Conservation (phyloP, 768 basidiomycete genomes). For the Lepiota brunneoincarnata region DNA sequence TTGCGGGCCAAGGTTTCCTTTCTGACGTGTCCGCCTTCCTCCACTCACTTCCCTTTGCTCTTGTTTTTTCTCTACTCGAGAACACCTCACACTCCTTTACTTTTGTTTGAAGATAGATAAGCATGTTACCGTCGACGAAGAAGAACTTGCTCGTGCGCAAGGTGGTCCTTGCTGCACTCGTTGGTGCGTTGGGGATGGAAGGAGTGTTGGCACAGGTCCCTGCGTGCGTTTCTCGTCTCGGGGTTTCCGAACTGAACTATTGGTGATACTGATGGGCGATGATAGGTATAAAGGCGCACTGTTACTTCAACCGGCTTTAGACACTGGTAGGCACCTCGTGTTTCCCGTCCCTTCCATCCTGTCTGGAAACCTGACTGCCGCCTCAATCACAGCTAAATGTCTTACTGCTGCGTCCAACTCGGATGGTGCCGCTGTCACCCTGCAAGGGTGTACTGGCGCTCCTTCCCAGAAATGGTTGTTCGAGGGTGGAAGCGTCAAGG, state of each 20-base stretch:
- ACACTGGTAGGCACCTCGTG: slow-evolving; percentile 28
- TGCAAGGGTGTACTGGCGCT: slow-evolving; percentile 43
- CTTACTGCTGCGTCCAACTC: slow-evolving; percentile 47
- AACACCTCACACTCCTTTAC: slow-evolving; percentile 1
- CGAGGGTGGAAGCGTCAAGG: slow-evolving; percentile 34
- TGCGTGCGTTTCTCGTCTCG: background rate
- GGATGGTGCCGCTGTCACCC: slow-evolving; percentile 45
- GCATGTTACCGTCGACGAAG: background rate
- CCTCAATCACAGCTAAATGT: slow-evolving; percentile 40
- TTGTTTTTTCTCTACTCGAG: background rate
- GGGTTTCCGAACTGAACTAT: background rate
- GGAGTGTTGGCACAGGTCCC: slow-evolving; percentile 6
- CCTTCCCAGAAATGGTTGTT: slow-evolving; percentile 51
- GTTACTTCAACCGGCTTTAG: slow-evolving; percentile 41
- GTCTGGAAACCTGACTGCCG: background rate
- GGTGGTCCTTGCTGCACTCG: background rate
- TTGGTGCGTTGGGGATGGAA: slow-evolving; percentile 4
- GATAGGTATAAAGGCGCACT: slow-evolving; percentile 40
- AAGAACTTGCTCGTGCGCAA: background rate
- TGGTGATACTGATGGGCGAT: background rate
- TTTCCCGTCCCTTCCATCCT: slow-evolving; percentile 1
- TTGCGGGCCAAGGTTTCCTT: background rate
- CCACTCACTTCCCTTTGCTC: background rate
- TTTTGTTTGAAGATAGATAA: background rate
- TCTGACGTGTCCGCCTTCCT: background rate